Base-by-base conservation (phyloP, 78 protist species). In the Monosiga brevicollis region DNA sequence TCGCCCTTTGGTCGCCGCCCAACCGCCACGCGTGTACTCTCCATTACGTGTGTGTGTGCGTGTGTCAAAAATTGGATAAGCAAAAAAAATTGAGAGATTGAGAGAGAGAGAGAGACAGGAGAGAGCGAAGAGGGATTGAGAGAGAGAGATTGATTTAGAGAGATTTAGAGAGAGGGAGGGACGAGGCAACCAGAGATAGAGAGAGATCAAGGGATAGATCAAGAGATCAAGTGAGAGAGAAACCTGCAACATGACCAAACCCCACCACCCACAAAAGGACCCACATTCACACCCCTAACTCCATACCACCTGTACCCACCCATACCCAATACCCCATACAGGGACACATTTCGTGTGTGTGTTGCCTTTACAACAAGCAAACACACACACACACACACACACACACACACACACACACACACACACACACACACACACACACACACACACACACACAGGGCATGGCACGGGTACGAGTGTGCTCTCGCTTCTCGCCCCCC, bases 331-430 rank as follows among this genome's bases (percentile, higher is more conserved):
- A n/a, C n/a, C n/a, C n/a, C n/a, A n/a, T n/a, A n/a, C n/a, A n/a
- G n/a, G 84, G 92, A 0, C 90, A 90, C 37, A 42, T 83, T 87
- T 92, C 95, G 87, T 88, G 85, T 34, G 89, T 55, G 32, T 92
- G 89, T 3, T 92, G 85, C 29, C 62, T 49, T 49, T 49, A 15
- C 62, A 49, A 20, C 62, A 49, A 20, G 62, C 62, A 49, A 6
- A 49, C 62, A 49, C 62, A 49, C 62, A 49, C 62, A 49, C 62
- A 49, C 62, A 49, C 62, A 49, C 62, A 49, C 62, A 49, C 62
- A 49, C 62, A 49, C 62, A 15, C 15, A 49, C 62, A 49, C 62
- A 49, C 62, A 49, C 29, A 49, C 62, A 49, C 29, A 49, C 62
- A 49, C 62, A 49, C 62, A 49, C 29, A 49, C 62, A 49, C 62